Conservation (phyloP, 345 rosid genomes). For the Zanthoxylum bungeanum region DNA sequence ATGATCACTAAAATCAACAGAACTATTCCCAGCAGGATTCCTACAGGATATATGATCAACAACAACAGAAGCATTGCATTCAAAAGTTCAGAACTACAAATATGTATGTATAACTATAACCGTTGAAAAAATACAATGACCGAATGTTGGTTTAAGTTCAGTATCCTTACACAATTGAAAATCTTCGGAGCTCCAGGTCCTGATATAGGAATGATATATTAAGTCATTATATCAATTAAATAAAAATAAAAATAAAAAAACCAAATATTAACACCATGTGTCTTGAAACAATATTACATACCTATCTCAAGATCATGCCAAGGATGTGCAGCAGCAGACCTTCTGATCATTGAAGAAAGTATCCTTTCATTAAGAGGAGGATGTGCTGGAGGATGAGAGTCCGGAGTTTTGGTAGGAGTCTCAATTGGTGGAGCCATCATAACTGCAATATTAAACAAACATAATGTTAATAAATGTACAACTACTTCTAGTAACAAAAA, state of each 20-base stretch:
- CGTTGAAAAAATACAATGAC: not conserved
- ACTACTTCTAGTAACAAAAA: conserved; percentile 6
- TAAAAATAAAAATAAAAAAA: not conserved
- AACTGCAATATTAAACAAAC: conserved; percentile 27
- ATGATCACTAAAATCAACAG: not conserved
- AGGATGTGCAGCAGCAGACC: conserved; percentile 95
- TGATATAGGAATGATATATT: conserved; percentile 21
- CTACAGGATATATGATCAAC: not conserved
- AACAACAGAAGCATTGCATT: conserved; percentile 1
- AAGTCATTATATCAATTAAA: not conserved
- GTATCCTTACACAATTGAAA: conserved; percentile 73
- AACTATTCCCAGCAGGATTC: not conserved
- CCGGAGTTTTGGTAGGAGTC: conserved; percentile 31
- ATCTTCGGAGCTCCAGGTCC: conserved; percentile 90
- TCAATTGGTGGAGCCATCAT: conserved; percentile 88
- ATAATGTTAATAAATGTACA: not conserved
- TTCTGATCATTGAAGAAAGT: conserved; percentile 82
- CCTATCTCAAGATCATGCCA: conserved; percentile 99
- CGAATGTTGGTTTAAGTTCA: not conserved
- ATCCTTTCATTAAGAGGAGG: conserved; percentile 94
- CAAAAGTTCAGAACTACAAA: no score
- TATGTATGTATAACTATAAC: not conserved
- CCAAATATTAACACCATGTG: not conserved
- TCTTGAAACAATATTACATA: conserved; percentile 22
- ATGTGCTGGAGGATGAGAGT: conserved; percentile 34